Evolutionary conservation across 495 filamentous ascomycete species (phyloP).

Genomic region (Rhizodiscina lignyota): DNA sequence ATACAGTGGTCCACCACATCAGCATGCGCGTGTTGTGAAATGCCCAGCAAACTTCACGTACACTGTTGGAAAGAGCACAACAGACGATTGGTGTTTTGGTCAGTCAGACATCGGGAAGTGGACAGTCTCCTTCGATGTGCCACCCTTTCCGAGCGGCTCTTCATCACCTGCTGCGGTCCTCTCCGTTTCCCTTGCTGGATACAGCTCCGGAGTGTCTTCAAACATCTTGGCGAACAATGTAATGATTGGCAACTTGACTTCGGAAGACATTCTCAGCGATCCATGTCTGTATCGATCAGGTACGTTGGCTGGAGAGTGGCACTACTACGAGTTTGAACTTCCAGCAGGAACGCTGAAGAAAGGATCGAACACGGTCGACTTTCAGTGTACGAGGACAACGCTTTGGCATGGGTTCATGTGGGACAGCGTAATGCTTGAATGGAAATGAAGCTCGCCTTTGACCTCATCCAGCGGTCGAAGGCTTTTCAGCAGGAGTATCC

Average conservation of each 20-base stretch:
- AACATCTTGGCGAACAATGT: slow-evolving; percentile 14
- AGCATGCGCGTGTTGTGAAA: slow-evolving; percentile 19
- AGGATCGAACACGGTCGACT: slow-evolving; percentile 13
- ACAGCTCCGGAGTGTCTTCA: slow-evolving; percentile 8
- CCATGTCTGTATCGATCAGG: slow-evolving; percentile 18
- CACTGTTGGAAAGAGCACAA: slow-evolving; percentile 14
- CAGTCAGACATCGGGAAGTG: slow-evolving; percentile 22
- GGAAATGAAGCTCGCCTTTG: no score
- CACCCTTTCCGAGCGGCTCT: slow-evolving; percentile 1
- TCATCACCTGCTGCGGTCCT: slow-evolving; percentile 8
- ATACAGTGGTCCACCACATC: slow-evolving; percentile 18
- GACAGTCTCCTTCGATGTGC: slow-evolving; percentile 14
- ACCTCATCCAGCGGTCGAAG: no score
- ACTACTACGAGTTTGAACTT: slow-evolving; percentile 19
- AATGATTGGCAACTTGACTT: neutral
- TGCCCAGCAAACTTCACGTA: slow-evolving; percentile 21
- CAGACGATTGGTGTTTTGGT: slow-evolving; percentile 23
- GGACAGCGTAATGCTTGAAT: slow-evolving; percentile 12
- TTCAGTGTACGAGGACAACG: slow-evolving; percentile 11
- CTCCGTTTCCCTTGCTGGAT: slow-evolving; percentile 18
- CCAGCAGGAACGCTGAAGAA: slow-evolving; percentile 5
- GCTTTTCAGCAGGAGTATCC: no score
- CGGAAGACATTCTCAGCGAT: slow-evolving; percentile 9
- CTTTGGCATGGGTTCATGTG: slow-evolving; percentile 17
- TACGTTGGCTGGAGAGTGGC: slow-evolving; percentile 22